These are phyloP conservation scores for Ulvella scutata DNA, from an alignment of 139 green algal species.

Conservation along the genomic window DNA sequence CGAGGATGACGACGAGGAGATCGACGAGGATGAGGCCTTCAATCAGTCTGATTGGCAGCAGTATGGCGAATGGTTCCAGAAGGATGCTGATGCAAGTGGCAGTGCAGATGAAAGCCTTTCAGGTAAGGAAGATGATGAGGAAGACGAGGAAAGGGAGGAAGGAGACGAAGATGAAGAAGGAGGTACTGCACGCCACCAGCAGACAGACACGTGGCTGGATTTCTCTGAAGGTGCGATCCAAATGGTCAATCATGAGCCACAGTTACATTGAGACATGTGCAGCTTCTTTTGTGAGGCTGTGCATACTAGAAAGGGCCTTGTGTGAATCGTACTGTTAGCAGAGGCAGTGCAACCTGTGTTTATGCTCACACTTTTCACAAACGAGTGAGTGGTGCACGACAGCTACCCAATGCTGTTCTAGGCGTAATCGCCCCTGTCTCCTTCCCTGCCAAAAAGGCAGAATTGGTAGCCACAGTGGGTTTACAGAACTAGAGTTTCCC, in stretches of 20 bases:
- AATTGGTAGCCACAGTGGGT: too few species aligned
- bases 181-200: background rate
- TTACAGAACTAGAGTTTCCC: too few species aligned
- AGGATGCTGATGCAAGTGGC: conserved; percentile 16
- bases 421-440: too few species aligned
- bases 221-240: background rate
- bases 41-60: conserved; percentile 66
- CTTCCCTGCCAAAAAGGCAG: too few species aligned
- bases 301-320: conserved; percentile 3
- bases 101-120: conserved; percentile 21
- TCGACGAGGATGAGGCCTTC: conserved; percentile 88
- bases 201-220: background rate
- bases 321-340: conserved; percentile 1
- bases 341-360: too few species aligned
- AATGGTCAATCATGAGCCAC: background rate
- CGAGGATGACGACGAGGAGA: conserved; percentile 92
- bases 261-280: background rate
- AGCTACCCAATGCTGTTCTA: too few species aligned
- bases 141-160: conserved; percentile 14
- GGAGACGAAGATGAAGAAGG: conserved; percentile 3
- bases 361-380: too few species aligned
- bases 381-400: too few species aligned
- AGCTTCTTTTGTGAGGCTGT: background rate
- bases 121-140: conserved; percentile 15
- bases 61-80: conserved; percentile 54